Base-by-base conservation (phyloP, 495 filamentous ascomycete genomes). In the Penicillium cinerascens region DNA sequence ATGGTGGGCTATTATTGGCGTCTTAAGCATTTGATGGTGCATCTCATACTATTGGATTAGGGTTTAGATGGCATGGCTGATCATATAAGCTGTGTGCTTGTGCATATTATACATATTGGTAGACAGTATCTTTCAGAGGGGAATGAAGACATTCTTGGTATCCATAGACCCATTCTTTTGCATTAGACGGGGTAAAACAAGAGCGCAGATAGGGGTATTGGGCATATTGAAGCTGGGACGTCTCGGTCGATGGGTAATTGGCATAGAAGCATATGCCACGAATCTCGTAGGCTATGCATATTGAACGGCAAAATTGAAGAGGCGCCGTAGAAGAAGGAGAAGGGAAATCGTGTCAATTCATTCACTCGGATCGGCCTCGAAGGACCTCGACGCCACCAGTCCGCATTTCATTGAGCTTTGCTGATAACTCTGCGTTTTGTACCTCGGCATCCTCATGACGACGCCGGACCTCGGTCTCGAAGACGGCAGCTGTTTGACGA, bases 401-500 rank as follows among this genome's bases (percentile, higher is more conserved):
- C 46, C 71, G 69, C 72, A 77, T 77, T 39, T 70, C 72, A 2
- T 66, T 57, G 29, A 77, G 55, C 49, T 78, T 73, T 13, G 48
- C 56, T 25, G 69, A 70, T 9, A 80, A 47, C 9, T 74, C 72
- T 10, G 45, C 47, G 33, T 59, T 63, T 43, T 77, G 66, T 6
- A 54, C 59, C 45, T 73, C 68, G 10, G 76, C 63, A 6, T 60
- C 18, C 8, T 76, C 65, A 54, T 85, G 67, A 20, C 82, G 71
- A 37, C 71, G 69, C 43, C 69, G 75, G 42, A 86, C 69, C 69
- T 95, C 85, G 1, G 76, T 76, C 68, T 95, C 88, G 57, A 92
- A 93, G 26, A 77, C 68, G 27, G 70, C 69, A 6, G 84, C 80
- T 6, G 87, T 69, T 44, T 77, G 75, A 35, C 92, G 78, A 62